Evolutionary conservation across 169 alveolate species (phyloP).

Genomic region (Plasmodium reichenowi): DNA sequence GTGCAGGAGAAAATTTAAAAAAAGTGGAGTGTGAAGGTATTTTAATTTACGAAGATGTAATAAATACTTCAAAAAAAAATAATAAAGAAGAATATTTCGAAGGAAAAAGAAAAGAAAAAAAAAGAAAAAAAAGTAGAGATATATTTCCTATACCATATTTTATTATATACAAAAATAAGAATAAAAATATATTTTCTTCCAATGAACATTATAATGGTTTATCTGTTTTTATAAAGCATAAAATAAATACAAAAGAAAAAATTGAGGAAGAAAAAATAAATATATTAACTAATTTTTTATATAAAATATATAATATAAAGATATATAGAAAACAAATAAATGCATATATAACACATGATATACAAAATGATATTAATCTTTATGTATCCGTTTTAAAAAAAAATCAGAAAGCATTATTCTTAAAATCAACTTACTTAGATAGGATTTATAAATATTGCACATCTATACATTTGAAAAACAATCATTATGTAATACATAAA

Average conservation of each 20-base stretch:
- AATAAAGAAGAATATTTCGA: background rate
- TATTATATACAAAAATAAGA: constrained; percentile 17
- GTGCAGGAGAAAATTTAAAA: background rate
- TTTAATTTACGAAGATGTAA: constrained; percentile 23
- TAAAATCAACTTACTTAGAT: background rate
- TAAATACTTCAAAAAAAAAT: background rate
- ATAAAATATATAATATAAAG: constrained; percentile 7
- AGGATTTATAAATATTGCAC: background rate
- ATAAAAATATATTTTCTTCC: constrained; percentile 21
- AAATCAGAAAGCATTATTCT: background rate
- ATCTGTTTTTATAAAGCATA: constrained; percentile 15
- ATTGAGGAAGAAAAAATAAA: constrained; percentile 1
- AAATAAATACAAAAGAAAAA: constrained; percentile 7
- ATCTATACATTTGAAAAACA: background rate
- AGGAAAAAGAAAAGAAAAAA: background rate
- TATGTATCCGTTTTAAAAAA: background rate
- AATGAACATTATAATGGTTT: constrained; percentile 61
- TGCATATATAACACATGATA: background rate
- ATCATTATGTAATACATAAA: background rate
- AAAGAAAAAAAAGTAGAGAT: background rate
- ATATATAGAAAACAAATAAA: background rate
- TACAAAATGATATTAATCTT: background rate
- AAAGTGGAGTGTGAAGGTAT: constrained; percentile 47
- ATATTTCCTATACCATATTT: background rate
- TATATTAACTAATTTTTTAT: background rate